Conservation (phyloP, 2,329 filamentous ascomycete genomes). For the Drechslerella dactyloides region DNA sequence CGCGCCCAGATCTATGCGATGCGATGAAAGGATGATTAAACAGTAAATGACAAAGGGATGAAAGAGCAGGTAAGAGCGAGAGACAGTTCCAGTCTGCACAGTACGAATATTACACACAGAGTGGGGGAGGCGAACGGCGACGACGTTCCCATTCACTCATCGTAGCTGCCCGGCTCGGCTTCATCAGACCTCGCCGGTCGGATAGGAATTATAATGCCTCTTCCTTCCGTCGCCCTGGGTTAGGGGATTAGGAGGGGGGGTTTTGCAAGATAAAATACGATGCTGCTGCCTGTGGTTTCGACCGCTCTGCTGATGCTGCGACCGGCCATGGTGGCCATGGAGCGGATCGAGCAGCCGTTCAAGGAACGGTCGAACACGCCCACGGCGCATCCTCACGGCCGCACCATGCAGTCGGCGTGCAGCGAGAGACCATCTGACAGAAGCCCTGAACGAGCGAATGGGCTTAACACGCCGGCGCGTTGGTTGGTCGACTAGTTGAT, state of each 20-base stretch:
- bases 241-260: no score
- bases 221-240: not conserved
- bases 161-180: not conserved
- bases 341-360: conserved; percentile 49
- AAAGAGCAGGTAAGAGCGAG: not conserved
- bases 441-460: conserved; percentile 27
- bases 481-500: not conserved
- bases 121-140: not conserved
- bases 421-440: conserved; percentile 28
- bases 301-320: conserved; percentile 17
- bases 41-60: conserved; percentile 2
- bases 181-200: not conserved
- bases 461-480: conserved; percentile 10
- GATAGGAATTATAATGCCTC: conserved; percentile 1
- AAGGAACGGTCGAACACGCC: conserved; percentile 19
- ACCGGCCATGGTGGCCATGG: conserved; percentile 47
- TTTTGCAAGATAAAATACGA: not conserved
- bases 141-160: not conserved
- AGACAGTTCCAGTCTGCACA: not conserved
- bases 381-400: conserved; percentile 49
- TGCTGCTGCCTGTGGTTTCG: not conserved
- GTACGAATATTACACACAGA: not conserved
- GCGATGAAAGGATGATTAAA: not conserved
- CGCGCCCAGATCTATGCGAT: not conserved
- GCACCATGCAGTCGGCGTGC: conserved; percentile 5